Base-by-base conservation (phyloP, 257 asterid genomes). In the Nicotiana sylvestris region DNA sequence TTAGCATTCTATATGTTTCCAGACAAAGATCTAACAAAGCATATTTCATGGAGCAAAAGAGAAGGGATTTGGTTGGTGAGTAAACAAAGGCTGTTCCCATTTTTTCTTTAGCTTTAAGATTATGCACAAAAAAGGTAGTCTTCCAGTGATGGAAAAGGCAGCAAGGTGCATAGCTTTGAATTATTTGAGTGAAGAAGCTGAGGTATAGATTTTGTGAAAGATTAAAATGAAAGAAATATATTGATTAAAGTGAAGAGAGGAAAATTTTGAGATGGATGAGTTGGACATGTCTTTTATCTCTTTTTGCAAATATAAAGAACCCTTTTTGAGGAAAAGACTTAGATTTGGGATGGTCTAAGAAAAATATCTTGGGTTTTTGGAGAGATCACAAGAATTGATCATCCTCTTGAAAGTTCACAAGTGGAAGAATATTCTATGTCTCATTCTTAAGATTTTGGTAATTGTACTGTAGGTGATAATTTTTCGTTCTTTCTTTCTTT, bases 61-160 rank as follows among this genome's bases (percentile, higher is more conserved):
- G 11, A 74, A 37, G 46, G 55, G 84, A 84, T 39, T 84, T 77
- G 87, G 81, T 85, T 60, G 89, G 83, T 79, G 83, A 72, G 76
- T 39, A 7, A 39, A 39, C 49, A 6, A 39, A 39, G 49, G 49
- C 49, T 39, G 49, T 43, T 43, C 81, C 82, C 18, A 79, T 32
- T 66, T 83, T 81, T 81, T 74, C 53, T 67, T 62, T 76, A 82
- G 35, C 85, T 84, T 87, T 85, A 82, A 81, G 84, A 74, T 27
- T 57, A 67, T 58, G 78, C 25, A 74, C 37, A 46, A 46, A 46
- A 72, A 49, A 49, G 1, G 4, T 25, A 2, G 82, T 65, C 39
- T 84, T 84, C 67, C 60, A 46, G 77, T 33, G 60, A 84, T 37
- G 6, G 27, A 27, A 80, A 76, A 51, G 33, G 49, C 29, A 33